Conservation (phyloP, 805 yeast species). For the Kuraishia ogatae region DNA sequence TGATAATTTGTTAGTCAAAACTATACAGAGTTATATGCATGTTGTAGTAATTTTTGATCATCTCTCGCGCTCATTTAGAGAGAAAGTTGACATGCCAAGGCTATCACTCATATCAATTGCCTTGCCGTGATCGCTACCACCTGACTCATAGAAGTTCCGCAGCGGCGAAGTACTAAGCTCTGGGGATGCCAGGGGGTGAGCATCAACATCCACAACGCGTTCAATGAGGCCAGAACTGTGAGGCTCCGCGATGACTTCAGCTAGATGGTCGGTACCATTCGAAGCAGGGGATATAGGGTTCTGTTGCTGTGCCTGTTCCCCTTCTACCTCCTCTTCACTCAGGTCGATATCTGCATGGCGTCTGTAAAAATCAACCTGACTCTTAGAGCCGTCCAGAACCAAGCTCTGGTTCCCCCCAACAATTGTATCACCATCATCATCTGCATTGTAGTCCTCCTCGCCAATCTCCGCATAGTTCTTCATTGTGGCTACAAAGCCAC, state of each 20-base stretch:
- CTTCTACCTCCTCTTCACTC: background rate
- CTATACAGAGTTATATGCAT: too few relatives aligned
- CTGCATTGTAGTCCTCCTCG: conserved; percentile 1
- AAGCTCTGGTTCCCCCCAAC: background rate
- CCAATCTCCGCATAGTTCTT: conserved; percentile 3
- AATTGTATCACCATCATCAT: background rate
- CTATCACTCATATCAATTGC: background rate
- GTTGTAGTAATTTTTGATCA: background rate
- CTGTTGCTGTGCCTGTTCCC: background rate
- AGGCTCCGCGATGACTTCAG: background rate
- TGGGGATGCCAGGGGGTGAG: background rate
- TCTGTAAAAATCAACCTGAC: conserved; percentile 2
- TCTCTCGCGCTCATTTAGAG: background rate
- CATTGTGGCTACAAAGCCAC: background rate
- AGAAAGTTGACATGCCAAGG: background rate
- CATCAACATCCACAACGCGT: background rate
- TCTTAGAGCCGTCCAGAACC: background rate
- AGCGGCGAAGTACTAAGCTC: background rate
- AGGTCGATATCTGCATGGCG: background rate
- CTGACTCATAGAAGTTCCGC: background rate
- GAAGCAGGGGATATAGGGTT: too few relatives aligned
- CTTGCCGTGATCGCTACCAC: background rate
- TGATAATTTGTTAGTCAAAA: too few relatives aligned
- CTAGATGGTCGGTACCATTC: too few relatives aligned
- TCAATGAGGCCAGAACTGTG: background rate